Conservation (phyloP, 257 asterid genomes). For the Apocynum venetum region DNA sequence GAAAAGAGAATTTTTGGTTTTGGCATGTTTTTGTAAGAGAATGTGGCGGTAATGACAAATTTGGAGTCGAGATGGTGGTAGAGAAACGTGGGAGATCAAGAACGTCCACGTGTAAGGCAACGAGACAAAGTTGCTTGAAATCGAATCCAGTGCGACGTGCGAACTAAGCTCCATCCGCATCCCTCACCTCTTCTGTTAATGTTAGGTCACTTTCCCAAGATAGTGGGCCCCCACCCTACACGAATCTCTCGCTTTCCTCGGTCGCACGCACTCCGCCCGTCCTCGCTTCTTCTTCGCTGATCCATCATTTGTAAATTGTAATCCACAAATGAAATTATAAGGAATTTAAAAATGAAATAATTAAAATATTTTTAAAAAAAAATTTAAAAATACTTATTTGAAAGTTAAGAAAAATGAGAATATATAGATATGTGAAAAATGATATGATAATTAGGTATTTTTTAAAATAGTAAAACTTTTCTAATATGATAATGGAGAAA, state of each 20-base stretch:
- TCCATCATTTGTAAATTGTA: neutral
- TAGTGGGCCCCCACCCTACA: neutral
- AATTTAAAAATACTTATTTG: no score
- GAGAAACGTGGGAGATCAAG: neutral
- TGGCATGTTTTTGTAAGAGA: neutral
- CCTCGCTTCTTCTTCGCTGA: no score
- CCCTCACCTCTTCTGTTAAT: neutral
- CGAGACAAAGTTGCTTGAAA: conserved; percentile 20
- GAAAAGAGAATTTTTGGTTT: no score
- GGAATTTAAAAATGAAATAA: no score
- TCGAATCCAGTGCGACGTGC: conserved; percentile 32
- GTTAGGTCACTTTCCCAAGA: neutral
- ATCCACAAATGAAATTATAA: no score
- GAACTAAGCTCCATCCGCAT: conserved; percentile 11
- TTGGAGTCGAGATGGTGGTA: neutral
- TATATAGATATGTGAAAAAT: no score
- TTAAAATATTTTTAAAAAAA: no score
- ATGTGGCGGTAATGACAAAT: neutral
- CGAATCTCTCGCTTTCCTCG: neutral
- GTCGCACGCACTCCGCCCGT: no score
- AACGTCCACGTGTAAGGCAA: conserved; percentile 26
- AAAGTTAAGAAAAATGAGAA: no score
- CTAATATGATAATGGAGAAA: no score
- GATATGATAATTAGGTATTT: no score
- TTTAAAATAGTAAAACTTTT: no score